phyloP scores from a whole-genome alignment of 1,284 basidiomycete genomes.

The Trametes sp. region DNA sequence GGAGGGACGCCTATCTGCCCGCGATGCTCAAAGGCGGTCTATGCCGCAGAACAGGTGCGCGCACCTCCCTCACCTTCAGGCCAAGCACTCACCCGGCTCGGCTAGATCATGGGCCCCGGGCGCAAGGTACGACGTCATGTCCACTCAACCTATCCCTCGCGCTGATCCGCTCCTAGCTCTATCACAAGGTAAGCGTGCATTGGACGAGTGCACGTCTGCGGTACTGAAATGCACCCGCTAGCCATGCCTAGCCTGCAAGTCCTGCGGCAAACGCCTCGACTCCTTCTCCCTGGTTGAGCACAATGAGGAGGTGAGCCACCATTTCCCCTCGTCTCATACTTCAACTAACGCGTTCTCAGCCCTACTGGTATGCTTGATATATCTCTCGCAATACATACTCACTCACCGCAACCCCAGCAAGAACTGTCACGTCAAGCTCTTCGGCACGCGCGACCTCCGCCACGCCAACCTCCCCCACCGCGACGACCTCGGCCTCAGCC shows the following conservation, averaged over 20 bases:
- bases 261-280: conserved; percentile 77
- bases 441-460: conserved; percentile 76
- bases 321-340: conserved; percentile 8
- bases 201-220: conserved; percentile 1
- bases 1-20: conserved; percentile 72
- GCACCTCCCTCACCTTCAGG: conserved; percentile 2
- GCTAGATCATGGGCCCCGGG: conserved; percentile 79
- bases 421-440: conserved; percentile 74
- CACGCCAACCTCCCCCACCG: conserved; percentile 73
- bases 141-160: background rate
- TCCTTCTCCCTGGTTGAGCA: conserved; percentile 78
- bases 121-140: conserved; percentile 64
- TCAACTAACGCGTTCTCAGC: conserved; percentile 45
- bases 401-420: conserved; percentile 56
- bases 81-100: conserved; percentile 18
- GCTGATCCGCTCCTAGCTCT: conserved; percentile 56
- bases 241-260: conserved; percentile 77
- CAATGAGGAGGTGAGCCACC: conserved; percentile 67
- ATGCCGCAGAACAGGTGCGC: conserved; percentile 81
- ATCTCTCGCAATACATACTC: background rate
- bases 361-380: conserved; percentile 60
- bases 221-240: conserved; percentile 35
- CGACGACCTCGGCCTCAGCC: conserved; percentile 36
- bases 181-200: conserved; percentile 68
- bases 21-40: conserved; percentile 72